Base-by-base conservation (phyloP, 495 filamentous ascomycete species). In the Lophiotrema nucula region DNA sequence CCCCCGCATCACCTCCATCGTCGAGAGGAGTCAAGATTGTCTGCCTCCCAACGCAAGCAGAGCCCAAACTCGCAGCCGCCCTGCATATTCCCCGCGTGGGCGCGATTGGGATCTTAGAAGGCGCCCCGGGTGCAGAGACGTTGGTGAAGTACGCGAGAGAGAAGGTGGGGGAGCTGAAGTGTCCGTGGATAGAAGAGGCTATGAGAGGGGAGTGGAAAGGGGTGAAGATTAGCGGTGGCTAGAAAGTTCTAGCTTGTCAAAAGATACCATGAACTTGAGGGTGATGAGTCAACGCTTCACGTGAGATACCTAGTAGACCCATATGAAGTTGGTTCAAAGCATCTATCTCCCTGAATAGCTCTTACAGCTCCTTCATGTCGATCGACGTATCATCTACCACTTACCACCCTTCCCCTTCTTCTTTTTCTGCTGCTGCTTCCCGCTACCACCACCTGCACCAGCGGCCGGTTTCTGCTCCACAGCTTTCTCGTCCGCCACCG, bases 81-180 rank as follows among this genome's bases (percentile, higher is more conserved):
- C 70, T 88, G 1, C 74, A 76, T 6, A 75, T 85, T 27, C 82
- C 82, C 15, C 74, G 83, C 25, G 81, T 81, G 4, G 80, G 80
- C 26, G 76, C 81, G 41, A 70, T 89, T 43, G 86, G 78, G 2
- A 48, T 89, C 5, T 58, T 73, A 16, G 69, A 72, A 12, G 76
- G 60, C 16, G 78, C 79, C 4, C 79, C 81, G 3, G 69, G 73
- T 5, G 74, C 76, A 0, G 70, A 72, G 26, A 70, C 74, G 3
- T 69, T 87, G 1, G 59, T 85, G 12, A 74, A 77, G 4, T 79
- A 77, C 58, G 76, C 78, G 8, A 68, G 74, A 16, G 65, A 72
- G n/a, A 69, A 75, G 49, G 79, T 85, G 0, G 52, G 67, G 8
- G 57, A 69, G 0, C 50, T 77, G 10, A 65, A 73, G 27, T 67